These are phyloP conservation scores for Scytalidium lignicola DNA, from an alignment of 2,329 filamentous ascomycete genomes.

Conservation along the genomic window DNA sequence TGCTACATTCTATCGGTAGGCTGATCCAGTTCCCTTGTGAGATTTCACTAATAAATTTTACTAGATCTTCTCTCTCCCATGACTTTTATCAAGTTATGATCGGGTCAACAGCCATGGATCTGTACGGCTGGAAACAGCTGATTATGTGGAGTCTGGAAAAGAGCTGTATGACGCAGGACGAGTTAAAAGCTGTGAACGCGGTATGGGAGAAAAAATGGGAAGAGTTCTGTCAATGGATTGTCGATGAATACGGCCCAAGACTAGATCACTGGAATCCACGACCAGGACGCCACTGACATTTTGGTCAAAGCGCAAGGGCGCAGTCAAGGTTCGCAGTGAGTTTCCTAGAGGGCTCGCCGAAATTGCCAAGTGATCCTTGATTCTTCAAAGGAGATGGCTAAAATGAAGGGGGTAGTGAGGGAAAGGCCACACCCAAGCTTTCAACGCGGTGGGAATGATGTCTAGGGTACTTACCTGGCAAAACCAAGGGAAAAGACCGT, in stretches of 20 bases:
- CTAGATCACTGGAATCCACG: conserved; percentile 14
- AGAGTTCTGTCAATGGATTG: conserved; percentile 49
- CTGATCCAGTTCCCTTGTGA: not conserved
- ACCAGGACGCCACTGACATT: not conserved
- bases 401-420: too few relatives aligned
- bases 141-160: conserved; percentile 59
- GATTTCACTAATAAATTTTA: conserved; percentile 7
- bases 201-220: conserved; percentile 55
- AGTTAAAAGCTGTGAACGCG: conserved; percentile 33
- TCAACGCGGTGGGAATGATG: too few relatives aligned
- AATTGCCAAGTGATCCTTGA: too few relatives aligned
- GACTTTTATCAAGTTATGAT: conserved; percentile 76
- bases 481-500: too few relatives aligned
- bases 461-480: too few relatives aligned
- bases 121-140: conserved; percentile 68
- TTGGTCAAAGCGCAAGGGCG: not conserved
- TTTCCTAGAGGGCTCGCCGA: not conserved
- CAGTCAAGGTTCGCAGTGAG: not conserved
- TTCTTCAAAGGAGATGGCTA: too few relatives aligned
- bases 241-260: conserved; percentile 33
- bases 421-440: too few relatives aligned
- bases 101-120: conserved; percentile 59
- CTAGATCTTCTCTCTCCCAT: conserved; percentile 64
- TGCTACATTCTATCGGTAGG: conserved; percentile 64
- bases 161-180: conserved; percentile 43